phyloP scores from a whole-genome alignment of 1,284 basidiomycete genomes.

The Cutaneotrichosporon cyanovorans region DNA sequence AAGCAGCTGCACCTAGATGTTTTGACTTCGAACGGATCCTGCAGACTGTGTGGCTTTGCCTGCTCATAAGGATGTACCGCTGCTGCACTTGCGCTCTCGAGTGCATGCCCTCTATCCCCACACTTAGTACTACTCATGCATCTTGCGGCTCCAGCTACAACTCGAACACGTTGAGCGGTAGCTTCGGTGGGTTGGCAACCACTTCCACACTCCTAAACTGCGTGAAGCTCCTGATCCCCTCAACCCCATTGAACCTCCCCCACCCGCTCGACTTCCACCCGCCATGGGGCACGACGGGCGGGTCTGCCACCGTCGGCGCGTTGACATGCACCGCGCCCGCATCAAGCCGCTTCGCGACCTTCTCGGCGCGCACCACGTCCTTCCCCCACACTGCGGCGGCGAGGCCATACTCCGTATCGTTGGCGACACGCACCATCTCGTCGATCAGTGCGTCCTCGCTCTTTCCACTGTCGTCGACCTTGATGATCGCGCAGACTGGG shows the following conservation, averaged over 20 bases:
- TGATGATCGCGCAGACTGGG: slow-evolving; percentile 47
- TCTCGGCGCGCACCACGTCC: slow-evolving; percentile 50
- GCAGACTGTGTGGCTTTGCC: too few species aligned
- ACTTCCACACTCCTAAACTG: slow-evolving; percentile 15
- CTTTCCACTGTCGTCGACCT: slow-evolving; percentile 13
- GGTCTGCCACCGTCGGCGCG: slow-evolving; percentile 12
- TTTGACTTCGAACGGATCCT: too few species aligned
- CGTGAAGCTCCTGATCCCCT: slow-evolving; percentile 19
- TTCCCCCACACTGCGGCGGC: slow-evolving; percentile 54
- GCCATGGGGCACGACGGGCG: slow-evolving; percentile 15
- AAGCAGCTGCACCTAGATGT: too few species aligned
- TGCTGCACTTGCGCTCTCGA: too few species aligned
- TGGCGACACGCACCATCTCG: slow-evolving; percentile 48
- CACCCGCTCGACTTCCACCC: slow-evolving; percentile 25
- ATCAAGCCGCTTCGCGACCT: slow-evolving; percentile 51
- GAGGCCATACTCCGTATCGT: slow-evolving; percentile 54
- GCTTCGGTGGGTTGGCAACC: background rate
- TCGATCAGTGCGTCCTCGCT: slow-evolving; percentile 40
- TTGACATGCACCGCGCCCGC: slow-evolving; percentile 24
- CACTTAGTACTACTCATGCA: background rate
- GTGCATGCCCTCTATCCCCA: too few species aligned
- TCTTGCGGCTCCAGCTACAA: too few species aligned
- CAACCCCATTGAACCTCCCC: slow-evolving; percentile 29
- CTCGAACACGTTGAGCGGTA: slow-evolving; percentile 14
- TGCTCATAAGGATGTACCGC: too few species aligned